phyloP scores from a whole-genome alignment of 139 green algal species.

The Tetraselmis chui region DNA sequence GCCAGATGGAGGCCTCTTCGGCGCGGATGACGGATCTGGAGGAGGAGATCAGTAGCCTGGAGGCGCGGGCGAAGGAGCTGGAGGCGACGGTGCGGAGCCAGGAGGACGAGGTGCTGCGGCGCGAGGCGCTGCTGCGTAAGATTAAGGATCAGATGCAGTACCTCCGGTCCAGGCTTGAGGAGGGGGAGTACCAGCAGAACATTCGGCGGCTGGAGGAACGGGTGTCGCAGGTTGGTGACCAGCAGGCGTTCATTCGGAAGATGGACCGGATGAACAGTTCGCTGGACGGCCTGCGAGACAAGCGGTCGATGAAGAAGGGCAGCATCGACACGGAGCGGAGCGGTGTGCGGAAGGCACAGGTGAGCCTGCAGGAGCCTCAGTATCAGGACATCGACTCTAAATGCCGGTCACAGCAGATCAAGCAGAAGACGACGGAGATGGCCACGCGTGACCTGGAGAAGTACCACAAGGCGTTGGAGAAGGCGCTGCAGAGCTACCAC shows the following conservation, averaged over 20 bases:
- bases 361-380: constrained; percentile 19
- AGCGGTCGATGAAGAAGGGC: neutral
- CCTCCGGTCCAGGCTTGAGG: constrained; percentile 19
- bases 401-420: constrained; percentile 48
- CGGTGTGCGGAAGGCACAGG: neutral
- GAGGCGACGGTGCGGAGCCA: constrained; percentile 3
- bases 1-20: neutral
- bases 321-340: neutral
- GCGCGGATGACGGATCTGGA: constrained; percentile 5
- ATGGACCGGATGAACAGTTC: neutral
- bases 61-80: constrained; percentile 2
- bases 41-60: constrained; percentile 5
- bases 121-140: constrained; percentile 14
- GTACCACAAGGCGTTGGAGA: constrained; percentile 93
- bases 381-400: constrained; percentile 66
- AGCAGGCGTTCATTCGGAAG: neutral
- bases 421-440: constrained; percentile 82
- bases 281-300: neutral
- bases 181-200: constrained; percentile 13
- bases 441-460: constrained; percentile 82
- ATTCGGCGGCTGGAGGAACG: neutral
- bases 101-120: constrained; percentile 6
- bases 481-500: constrained; percentile 92
- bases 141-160: constrained; percentile 37
- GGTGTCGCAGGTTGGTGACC: neutral